Percentiles rank a stretch among this genome's conserved stretches.
phyloP scores from a whole-genome alignment of 2,329 filamentous ascomycete genomes.

The Laburnicola sp. region DNA sequence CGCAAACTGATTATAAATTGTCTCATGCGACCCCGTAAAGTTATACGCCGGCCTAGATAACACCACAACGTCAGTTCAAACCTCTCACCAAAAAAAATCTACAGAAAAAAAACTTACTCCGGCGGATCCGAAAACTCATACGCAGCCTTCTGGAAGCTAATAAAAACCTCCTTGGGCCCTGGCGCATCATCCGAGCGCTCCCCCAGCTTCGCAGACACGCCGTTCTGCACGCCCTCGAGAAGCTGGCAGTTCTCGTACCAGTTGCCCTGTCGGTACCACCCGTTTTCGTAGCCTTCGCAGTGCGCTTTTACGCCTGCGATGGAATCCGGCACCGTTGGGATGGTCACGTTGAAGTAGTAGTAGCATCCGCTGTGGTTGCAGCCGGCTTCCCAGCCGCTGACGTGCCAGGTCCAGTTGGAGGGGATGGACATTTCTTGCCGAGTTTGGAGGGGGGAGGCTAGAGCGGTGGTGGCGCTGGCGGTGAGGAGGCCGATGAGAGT shows the following conservation, averaged over 20 bases:
- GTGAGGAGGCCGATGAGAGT: slow-evolving; percentile 16
- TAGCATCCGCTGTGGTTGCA: slow-evolving; percentile 23
- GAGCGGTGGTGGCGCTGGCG: slow-evolving; percentile 11
- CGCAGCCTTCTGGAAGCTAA: slow-evolving; percentile 15
- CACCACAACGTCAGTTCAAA: neutral
- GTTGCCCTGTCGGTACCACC: slow-evolving; percentile 7
- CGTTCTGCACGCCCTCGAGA: slow-evolving; percentile 23
- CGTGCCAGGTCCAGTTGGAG: slow-evolving; percentile 24
- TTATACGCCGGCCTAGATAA: slow-evolving; percentile 22
- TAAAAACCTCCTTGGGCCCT: slow-evolving; percentile 13
- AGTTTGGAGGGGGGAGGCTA: slow-evolving; percentile 11
- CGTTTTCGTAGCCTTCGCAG: slow-evolving; percentile 23
- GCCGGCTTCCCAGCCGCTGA: slow-evolving; percentile 21
- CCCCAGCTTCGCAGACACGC: slow-evolving; percentile 18
- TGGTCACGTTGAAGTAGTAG: slow-evolving; percentile 29
- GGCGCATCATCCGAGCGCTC: slow-evolving; percentile 7
- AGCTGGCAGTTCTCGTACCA: slow-evolving; percentile 18
- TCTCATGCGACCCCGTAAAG: slow-evolving; percentile 18
- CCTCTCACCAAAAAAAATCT: too few relatives aligned
- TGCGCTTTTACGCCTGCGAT: slow-evolving; percentile 18
- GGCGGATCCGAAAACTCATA: too few relatives aligned
- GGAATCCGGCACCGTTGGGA: slow-evolving; percentile 15
- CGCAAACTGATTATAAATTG: slow-evolving; percentile 22
- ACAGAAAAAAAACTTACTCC: too few relatives aligned
- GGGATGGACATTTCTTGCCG: slow-evolving; percentile 19